Conservation (phyloP, 2,329 filamentous ascomycete genomes). For the Ophiocordyceps camponoti-rufipedis region DNA sequence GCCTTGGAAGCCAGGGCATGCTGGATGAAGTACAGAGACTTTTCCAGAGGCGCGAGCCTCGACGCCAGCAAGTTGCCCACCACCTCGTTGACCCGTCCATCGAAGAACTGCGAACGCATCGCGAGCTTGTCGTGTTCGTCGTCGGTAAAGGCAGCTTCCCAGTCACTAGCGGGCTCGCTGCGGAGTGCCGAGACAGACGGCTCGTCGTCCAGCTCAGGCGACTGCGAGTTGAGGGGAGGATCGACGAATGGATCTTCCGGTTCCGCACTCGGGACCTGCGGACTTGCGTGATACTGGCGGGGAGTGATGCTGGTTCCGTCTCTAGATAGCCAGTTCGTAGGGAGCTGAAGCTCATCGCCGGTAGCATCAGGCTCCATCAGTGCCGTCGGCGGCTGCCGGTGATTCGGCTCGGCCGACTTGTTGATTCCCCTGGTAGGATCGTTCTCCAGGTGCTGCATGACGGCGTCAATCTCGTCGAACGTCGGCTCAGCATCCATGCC, state of each 20-base stretch:
- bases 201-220: slow-evolving; percentile 28
- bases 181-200: slow-evolving; percentile 26
- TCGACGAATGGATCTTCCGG: slow-evolving; percentile 46
- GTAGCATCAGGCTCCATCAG: slow-evolving; percentile 21
- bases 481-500: slow-evolving; percentile 23
- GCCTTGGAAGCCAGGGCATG: slow-evolving; percentile 43
- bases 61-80: slow-evolving; percentile 62
- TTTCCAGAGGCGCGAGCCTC: slow-evolving; percentile 65
- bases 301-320: slow-evolving; percentile 60
- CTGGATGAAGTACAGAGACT: slow-evolving; percentile 59
- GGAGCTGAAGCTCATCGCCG: slow-evolving; percentile 32
- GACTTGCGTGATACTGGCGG: slow-evolving; percentile 28
- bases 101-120: slow-evolving; percentile 72
- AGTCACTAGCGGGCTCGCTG: slow-evolving; percentile 58
- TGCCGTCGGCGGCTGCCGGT: slow-evolving; percentile 16
- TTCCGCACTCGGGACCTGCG: slow-evolving; percentile 31
- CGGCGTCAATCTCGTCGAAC: slow-evolving; percentile 77
- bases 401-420: slow-evolving; percentile 29
- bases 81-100: slow-evolving; percentile 72
- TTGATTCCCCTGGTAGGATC: slow-evolving; percentile 61
- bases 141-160: slow-evolving; percentile 73
- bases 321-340: slow-evolving; percentile 36
- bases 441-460: slow-evolving; percentile 68
- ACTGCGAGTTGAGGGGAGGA: slow-evolving; percentile 25
- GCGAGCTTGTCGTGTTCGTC: slow-evolving; percentile 72